Conservation (phyloP, 129 eudicot species). For the Flaveria bidentis region DNA sequence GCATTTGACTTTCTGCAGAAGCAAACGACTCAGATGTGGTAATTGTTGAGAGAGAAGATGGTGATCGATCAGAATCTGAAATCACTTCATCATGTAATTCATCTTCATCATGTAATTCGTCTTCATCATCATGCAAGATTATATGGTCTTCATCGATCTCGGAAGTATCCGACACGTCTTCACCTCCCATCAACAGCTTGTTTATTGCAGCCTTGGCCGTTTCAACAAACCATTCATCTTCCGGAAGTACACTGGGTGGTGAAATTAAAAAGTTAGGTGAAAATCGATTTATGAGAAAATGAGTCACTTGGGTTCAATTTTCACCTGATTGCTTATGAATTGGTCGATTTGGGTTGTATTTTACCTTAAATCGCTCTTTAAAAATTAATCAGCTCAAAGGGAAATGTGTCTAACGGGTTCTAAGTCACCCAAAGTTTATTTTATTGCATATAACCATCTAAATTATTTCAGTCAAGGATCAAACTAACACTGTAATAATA, state of each 20-base stretch:
- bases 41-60: constrained; percentile 75
- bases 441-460: neutral
- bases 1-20: constrained; percentile 82
- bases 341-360: neutral
- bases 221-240: constrained; percentile 96
- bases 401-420: neutral
- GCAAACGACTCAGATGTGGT: constrained; percentile 81
- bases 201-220: constrained; percentile 91
- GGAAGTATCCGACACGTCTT: constrained; percentile 71
- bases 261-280: constrained; percentile 4
- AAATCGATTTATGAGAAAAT: neutral
- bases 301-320: neutral
- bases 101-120: constrained; percentile 27
- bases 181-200: constrained; percentile 77
- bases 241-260: constrained; percentile 63
- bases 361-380: neutral
- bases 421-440: neutral
- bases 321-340: no score
- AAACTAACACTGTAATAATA: neutral
- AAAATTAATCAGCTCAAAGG: neutral
- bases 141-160: constrained; percentile 80
- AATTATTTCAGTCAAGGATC: neutral
- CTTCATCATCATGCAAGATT: constrained; percentile 57
- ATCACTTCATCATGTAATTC: constrained; percentile 46
- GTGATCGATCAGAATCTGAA: constrained; percentile 80